Percentiles rank a stretch among this genome's conserved stretches.
These are phyloP conservation scores for Achaetomiella virescens DNA, from an alignment of 495 filamentous ascomycete genomes.

Conservation along the genomic window DNA sequence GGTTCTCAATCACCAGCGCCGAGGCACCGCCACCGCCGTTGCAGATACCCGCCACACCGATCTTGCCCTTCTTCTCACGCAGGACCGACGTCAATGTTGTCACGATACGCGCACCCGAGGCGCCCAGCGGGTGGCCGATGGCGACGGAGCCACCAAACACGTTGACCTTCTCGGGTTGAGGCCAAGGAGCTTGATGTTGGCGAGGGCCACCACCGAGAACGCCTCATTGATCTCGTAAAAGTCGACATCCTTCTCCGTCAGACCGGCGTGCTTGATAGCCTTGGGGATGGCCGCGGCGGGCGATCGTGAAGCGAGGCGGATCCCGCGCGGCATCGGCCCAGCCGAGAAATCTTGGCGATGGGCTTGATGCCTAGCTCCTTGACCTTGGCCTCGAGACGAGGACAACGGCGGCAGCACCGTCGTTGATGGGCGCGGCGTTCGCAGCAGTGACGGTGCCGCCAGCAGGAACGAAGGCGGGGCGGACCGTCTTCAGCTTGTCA, in stretches of 20 bases:
- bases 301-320: conserved; percentile 91
- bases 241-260: conserved; percentile 70
- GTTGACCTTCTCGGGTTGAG: conserved; percentile 83
- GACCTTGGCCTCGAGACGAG: conserved; percentile 82
- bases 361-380: conserved; percentile 84
- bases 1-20: conserved; percentile 78
- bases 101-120: conserved; percentile 86
- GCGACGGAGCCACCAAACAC: conserved; percentile 93
- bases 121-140: conserved; percentile 89
- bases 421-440: conserved; percentile 92
- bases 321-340: conserved; percentile 91
- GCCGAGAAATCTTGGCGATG: conserved; percentile 87
- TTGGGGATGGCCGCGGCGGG: conserved; percentile 95
- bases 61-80: conserved; percentile 83
- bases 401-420: conserved; percentile 84
- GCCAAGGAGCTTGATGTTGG: conserved; percentile 85
- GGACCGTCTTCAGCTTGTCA: conserved; percentile 78
- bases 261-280: conserved; percentile 83
- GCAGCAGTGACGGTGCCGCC: conserved; percentile 92
- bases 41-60: conserved; percentile 92
- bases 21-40: conserved; percentile 95
- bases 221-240: conserved; percentile 99
- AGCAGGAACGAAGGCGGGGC: conserved; percentile 75
- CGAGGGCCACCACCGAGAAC: conserved; percentile 91
- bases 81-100: conserved; percentile 87